A percentile compares a stretch with the other conserved stretches of the same genome.
These are phyloP conservation scores for Diplosphaera chodatii DNA, from an alignment of 139 green algal species.

Conservation along the genomic window DNA sequence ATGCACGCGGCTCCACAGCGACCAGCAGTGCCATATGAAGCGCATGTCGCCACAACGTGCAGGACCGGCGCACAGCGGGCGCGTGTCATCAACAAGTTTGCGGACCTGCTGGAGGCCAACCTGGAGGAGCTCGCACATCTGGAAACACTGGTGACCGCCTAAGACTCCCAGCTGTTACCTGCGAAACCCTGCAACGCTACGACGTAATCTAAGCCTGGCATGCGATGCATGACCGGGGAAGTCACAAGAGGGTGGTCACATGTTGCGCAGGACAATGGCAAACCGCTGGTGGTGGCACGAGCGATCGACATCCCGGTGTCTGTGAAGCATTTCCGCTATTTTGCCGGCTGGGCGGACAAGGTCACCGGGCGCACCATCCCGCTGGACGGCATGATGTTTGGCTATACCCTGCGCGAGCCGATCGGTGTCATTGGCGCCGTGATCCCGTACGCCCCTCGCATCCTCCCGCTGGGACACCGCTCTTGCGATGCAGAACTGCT, in stretches of 20 bases:
- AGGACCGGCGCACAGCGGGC: slow-evolving; percentile 46
- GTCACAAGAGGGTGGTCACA: too few relatives aligned
- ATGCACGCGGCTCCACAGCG: too few relatives aligned
- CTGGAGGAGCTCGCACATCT: slow-evolving; percentile 46
- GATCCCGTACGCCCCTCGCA: too few relatives aligned
- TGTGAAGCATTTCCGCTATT: slow-evolving; percentile 29
- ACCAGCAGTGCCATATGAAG: too few relatives aligned
- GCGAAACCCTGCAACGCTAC: too few relatives aligned
- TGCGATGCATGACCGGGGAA: too few relatives aligned
- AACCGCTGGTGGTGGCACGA: slow-evolving; percentile 31
- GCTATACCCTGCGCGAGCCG: slow-evolving; percentile 36
- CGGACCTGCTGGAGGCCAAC: slow-evolving; percentile 52
- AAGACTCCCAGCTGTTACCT: too few relatives aligned
- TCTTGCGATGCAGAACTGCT: too few relatives aligned
- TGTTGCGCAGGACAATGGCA: slow-evolving; percentile 74
- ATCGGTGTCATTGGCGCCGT: slow-evolving; percentile 46
- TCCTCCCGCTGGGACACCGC: too few relatives aligned
- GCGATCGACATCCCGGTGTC: slow-evolving; percentile 37
- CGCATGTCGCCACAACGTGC: too few relatives aligned
- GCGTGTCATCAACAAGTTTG: slow-evolving; percentile 49
- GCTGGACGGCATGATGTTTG: slow-evolving; percentile 22
- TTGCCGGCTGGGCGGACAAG: slow-evolving; percentile 63
- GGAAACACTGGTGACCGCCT: too few relatives aligned
- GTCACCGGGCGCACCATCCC: slow-evolving; percentile 61
- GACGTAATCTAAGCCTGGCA: too few relatives aligned